Base-by-base conservation (phyloP, 306 rosid genomes). In the Sechiopsis laciniata region DNA sequence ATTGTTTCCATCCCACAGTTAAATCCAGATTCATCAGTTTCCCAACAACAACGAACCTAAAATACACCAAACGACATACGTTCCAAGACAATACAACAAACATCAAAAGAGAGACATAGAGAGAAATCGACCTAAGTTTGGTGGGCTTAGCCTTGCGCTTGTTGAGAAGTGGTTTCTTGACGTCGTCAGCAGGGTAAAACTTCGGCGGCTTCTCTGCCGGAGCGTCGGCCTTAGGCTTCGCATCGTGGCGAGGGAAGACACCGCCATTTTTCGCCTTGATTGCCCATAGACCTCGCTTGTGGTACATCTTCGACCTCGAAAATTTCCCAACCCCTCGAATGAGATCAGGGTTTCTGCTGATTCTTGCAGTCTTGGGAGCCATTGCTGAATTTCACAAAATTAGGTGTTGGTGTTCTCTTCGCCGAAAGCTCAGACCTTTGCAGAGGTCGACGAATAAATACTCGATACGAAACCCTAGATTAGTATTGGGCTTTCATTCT, bases 181-280 rank as follows among this genome's bases (percentile, higher is more conserved):
- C 87, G 57, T 86, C 89, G 0, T 86, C 87, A 0, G 89, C 87
- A 0, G 87, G 89, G 70, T 86, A 86, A 24, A 83, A 86, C 57
- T 83, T 86, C 0, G 85, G 84, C 0, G 87, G 26, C 64, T 86
- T 86, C 81, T 55, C 78, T 0, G 70, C 78, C 0, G 84, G 75
- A 14, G 81, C 55, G 20, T 74, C 69, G 10, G 82, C 75, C 77
- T 77, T 79, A 13, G 88, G 87, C 71, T 81, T 73, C 68, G 85
- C 72, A 21, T 87, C 88, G 59, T 87, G 88, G 40, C 74, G 87
- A 19, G 91, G 91, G 4, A 87, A 87, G 46, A 10, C 83, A 69
- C 91, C 91, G 3, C 88, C 91, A 29, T 87, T 83, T 62, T 87
- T 87, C 4, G 91, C 91, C 83, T 87, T 87, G 73, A 87, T 84